phyloP scores from a whole-genome alignment of 768 basidiomycete species.

The Ephemerocybe angulata region DNA sequence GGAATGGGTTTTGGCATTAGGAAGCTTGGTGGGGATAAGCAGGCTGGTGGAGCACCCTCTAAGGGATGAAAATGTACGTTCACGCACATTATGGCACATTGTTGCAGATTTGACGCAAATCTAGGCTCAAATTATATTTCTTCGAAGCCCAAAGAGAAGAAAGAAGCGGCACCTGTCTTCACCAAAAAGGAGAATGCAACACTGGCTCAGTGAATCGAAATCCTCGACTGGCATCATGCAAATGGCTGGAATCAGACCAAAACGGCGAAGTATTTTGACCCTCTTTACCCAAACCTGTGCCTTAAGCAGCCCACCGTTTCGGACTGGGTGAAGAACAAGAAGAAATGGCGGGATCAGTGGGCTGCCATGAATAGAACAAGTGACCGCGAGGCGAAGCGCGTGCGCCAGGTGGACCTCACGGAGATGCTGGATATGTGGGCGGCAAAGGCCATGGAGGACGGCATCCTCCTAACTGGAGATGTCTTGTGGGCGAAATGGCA shows the following conservation, averaged over 20 bases:
- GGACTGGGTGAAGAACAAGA: constrained; percentile 30
- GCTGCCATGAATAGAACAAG: constrained; percentile 5
- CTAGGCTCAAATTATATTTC: not conserved
- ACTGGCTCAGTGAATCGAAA: constrained; percentile 30
- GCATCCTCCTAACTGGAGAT: constrained; percentile 31
- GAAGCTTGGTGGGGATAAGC: too few species aligned
- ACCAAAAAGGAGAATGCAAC: constrained; percentile 29
- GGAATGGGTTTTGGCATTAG: not conserved
- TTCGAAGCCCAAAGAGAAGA: not conserved
- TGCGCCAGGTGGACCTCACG: constrained; percentile 26
- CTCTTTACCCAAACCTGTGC: constrained; percentile 27
- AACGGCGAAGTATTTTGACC: constrained; percentile 28
- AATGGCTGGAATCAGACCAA: constrained; percentile 29
- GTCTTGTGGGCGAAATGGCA: constrained; percentile 33
- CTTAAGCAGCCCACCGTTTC: constrained; percentile 32
- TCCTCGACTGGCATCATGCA: constrained; percentile 32
- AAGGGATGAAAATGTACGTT: too few species aligned
- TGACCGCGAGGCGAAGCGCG: constrained; percentile 18
- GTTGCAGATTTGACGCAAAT: not conserved
- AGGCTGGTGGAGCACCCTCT: too few species aligned
- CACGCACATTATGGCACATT: too few species aligned
- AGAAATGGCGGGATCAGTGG: constrained; percentile 19
- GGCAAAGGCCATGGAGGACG: constrained; percentile 28
- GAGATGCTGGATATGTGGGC: constrained; percentile 38
- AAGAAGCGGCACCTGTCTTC: constrained; percentile 5